Conservation (phyloP, 2,329 filamentous ascomycete species). For the Colletotrichum euphorbiae region DNA sequence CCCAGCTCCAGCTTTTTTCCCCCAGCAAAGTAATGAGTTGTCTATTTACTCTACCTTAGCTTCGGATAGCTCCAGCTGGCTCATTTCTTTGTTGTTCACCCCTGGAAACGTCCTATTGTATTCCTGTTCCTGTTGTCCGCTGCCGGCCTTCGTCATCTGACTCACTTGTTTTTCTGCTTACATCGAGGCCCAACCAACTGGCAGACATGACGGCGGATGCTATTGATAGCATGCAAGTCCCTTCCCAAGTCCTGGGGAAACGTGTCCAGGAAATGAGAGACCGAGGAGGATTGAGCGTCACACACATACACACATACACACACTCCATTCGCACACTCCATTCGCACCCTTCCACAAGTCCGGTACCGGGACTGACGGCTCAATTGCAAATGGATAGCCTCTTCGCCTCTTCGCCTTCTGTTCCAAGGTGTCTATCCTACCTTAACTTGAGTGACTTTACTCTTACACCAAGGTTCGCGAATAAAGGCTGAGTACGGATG, state of each 20-base stretch:
- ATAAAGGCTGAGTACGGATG: too few relatives aligned
- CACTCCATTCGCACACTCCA: background rate
- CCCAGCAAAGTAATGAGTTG: too few relatives aligned
- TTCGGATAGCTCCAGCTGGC: constrained; percentile 8
- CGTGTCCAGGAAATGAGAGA: constrained; percentile 9
- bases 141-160: too few relatives aligned
- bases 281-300: constrained; percentile 5
- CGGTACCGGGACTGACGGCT: constrained; percentile 4
- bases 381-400: background rate
- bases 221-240: background rate
- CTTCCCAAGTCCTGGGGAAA: background rate
- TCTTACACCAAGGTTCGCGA: background rate
- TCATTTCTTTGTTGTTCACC: background rate
- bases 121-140: background rate
- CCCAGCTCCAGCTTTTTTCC: background rate
- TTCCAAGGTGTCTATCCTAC: background rate
- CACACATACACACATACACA: background rate
- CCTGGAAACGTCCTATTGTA: too few relatives aligned
- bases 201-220: background rate
- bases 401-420: constrained; percentile 1
- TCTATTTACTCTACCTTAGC: constrained; percentile 9
- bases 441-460: background rate
- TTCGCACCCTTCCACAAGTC: constrained; percentile 5
- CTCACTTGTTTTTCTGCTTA: background rate
- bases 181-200: background rate